A percentile compares a stretch with the other conserved stretches of the same genome.
These are phyloP conservation scores for Colletotrichum aenigma DNA, from an alignment of 2,329 filamentous ascomycete genomes.

Conservation along the genomic window DNA sequence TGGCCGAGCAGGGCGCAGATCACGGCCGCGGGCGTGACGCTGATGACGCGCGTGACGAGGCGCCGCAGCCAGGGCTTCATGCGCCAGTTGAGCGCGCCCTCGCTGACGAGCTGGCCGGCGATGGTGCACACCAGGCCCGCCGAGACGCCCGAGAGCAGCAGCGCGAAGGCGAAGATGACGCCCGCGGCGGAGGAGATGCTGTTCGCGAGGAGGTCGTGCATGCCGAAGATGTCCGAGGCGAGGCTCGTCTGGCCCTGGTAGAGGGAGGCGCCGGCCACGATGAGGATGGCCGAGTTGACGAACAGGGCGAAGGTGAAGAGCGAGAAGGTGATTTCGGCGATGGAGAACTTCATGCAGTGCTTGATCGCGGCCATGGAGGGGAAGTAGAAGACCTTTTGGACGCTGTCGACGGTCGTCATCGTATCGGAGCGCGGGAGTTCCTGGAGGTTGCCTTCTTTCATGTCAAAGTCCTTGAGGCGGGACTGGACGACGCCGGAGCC, in stretches of 20 bases:
- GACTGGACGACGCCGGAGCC: constrained; percentile 73
- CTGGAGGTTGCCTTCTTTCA: constrained; percentile 48
- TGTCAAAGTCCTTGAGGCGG: constrained; percentile 68
- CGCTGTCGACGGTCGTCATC: constrained; percentile 33
- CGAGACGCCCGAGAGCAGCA: constrained; percentile 79
- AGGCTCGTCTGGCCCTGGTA: constrained; percentile 65
- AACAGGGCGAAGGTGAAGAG: constrained; percentile 86
- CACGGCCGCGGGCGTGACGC: constrained; percentile 81
- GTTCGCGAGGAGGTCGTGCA: constrained; percentile 72
- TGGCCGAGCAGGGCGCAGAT: constrained; percentile 80
- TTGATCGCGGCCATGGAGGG: constrained; percentile 75
- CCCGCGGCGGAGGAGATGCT: constrained; percentile 78
- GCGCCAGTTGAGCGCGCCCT: constrained; percentile 79
- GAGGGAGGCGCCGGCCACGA: constrained; percentile 81
- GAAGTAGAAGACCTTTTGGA: constrained; percentile 64
- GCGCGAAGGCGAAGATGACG: constrained; percentile 81
- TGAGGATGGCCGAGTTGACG: constrained; percentile 84
- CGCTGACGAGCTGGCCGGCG: constrained; percentile 85
- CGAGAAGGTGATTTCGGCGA: constrained; percentile 71
- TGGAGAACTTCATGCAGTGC: constrained; percentile 77
- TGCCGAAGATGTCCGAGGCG: constrained; percentile 80
- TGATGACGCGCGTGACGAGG: constrained; percentile 77
- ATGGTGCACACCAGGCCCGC: constrained; percentile 91
- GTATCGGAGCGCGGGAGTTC: constrained; percentile 35
- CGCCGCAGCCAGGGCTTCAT: constrained; percentile 79